These are phyloP conservation scores for Penicillium griseofulvum DNA, from an alignment of 2,329 filamentous ascomycete genomes.

Conservation along the genomic window DNA sequence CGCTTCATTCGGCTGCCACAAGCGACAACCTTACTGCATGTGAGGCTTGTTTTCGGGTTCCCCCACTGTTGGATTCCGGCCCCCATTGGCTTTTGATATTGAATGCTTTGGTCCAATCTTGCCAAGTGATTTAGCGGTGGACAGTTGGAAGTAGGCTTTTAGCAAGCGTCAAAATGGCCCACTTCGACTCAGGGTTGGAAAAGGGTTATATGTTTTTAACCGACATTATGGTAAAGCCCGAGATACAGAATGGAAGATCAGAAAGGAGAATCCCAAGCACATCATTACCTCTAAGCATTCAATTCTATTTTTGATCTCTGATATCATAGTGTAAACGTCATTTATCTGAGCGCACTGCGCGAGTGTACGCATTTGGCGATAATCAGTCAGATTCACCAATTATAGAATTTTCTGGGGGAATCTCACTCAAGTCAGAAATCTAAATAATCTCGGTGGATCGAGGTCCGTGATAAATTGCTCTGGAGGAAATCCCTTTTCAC, in stretches of 20 bases:
- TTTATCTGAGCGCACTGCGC: not conserved
- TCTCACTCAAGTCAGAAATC: not conserved
- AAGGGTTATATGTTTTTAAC: not conserved
- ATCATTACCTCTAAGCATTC: not conserved
- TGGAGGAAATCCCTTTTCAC: not conserved
- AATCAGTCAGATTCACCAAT: not conserved
- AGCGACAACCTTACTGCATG: conserved; percentile 3
- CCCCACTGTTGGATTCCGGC: not conserved
- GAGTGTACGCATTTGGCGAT: not conserved
- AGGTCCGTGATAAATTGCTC: not conserved
- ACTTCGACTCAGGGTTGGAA: not conserved
- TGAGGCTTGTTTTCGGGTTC: conserved; percentile 2
- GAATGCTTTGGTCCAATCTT: not conserved
- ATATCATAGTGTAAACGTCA: conserved; percentile 1
- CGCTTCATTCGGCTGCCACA: not conserved
- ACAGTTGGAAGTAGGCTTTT: not conserved
- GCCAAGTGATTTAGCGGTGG: not conserved
- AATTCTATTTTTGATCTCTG: not conserved
- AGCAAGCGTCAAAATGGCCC: not conserved
- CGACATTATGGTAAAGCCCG: not conserved
- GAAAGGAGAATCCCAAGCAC: not conserved
- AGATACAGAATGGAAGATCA: not conserved
- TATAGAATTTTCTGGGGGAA: not conserved
- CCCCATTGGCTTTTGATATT: not conserved
- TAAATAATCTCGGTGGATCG: not conserved